Conservation (phyloP, 2,329 filamentous ascomycete species). For the Beauveria sp. region DNA sequence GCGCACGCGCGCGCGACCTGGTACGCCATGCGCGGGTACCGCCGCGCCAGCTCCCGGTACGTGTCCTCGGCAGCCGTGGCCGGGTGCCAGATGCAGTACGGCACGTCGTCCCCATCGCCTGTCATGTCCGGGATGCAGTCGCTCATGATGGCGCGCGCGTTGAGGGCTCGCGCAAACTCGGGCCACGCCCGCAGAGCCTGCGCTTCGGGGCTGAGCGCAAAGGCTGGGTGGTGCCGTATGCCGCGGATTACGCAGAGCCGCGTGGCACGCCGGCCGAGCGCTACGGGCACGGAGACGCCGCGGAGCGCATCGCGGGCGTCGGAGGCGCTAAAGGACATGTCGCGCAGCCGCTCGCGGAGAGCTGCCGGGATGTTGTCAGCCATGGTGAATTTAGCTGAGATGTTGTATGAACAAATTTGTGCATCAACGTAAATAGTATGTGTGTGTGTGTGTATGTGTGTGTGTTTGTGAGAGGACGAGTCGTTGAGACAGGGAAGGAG, state of each 20-base stretch:
- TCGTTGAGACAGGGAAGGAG: no score
- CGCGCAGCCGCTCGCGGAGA: no score
- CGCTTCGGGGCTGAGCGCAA: background rate
- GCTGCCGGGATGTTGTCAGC: no score
- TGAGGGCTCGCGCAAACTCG: constrained; percentile 8
- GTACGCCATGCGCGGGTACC: constrained; percentile 27
- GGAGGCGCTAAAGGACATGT: no score
- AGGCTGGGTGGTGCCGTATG: background rate
- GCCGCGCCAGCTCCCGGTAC: constrained; percentile 23
- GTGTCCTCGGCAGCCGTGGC: constrained; percentile 27
- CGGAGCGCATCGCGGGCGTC: no score
- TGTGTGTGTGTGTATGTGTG: no score
- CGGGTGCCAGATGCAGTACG: constrained; percentile 34
- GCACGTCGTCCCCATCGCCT: constrained; percentile 1
- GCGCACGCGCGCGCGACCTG: constrained; percentile 32
- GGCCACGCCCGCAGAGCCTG: background rate
- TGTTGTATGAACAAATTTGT: no score
- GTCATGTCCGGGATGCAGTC: constrained; percentile 22
- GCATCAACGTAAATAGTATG: no score
- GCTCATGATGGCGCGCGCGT: constrained; percentile 29
- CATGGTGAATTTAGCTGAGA: no score
- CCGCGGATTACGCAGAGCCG: background rate
- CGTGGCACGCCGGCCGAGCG: background rate
- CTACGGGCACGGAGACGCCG: no score
- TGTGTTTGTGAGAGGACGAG: no score